A percentile compares a stretch with the other conserved stretches of the same genome.
Conservation (phyloP, 1,284 basidiomycete species). For the Rhizopogon hawkerae region DNA sequence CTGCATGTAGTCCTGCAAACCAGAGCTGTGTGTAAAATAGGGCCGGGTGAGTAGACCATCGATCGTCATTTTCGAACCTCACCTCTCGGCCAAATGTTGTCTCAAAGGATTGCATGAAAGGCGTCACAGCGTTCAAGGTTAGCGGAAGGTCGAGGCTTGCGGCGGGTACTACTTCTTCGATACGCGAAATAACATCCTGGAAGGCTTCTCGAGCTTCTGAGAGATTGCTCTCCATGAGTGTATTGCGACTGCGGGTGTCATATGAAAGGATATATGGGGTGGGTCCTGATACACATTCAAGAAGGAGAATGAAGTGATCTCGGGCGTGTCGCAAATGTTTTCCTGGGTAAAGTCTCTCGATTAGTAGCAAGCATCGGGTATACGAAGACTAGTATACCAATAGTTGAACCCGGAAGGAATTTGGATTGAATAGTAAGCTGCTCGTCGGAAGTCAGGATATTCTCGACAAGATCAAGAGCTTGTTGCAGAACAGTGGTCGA, state of each 20-base stretch:
- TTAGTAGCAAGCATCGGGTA: conserved; percentile 2
- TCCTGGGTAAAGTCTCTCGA: conserved; percentile 33
- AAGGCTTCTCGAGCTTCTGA: conserved; percentile 51
- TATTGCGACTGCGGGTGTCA: conserved; percentile 65
- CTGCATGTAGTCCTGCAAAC: conserved; percentile 77
- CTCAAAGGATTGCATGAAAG: conserved; percentile 61
- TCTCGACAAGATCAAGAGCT: conserved; percentile 61
- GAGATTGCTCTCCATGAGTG: conserved; percentile 69
- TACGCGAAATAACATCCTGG: conserved; percentile 43
- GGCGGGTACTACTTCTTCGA: conserved; percentile 46
- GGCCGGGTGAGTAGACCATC: conserved; percentile 7
- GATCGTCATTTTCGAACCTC: conserved; percentile 14
- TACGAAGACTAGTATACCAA: conserved; percentile 39
- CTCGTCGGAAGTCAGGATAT: conserved; percentile 52
- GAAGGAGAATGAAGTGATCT: conserved; percentile 66
- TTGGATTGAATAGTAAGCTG: conserved; percentile 61
- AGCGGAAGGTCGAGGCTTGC: conserved; percentile 47
- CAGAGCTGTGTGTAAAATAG: conserved; percentile 47
- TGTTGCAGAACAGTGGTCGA: conserved; percentile 58
- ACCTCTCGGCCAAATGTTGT: conserved; percentile 80
- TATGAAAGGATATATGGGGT: conserved; percentile 59
- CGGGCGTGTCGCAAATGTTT: conserved; percentile 77
- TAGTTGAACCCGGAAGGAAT: conserved; percentile 73
- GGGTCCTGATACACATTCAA: conserved; percentile 43
- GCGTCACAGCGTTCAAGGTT: conserved; percentile 70